phyloP scores from a whole-genome alignment of 352 stramenopile species.

The Pythium diclinum region DNA sequence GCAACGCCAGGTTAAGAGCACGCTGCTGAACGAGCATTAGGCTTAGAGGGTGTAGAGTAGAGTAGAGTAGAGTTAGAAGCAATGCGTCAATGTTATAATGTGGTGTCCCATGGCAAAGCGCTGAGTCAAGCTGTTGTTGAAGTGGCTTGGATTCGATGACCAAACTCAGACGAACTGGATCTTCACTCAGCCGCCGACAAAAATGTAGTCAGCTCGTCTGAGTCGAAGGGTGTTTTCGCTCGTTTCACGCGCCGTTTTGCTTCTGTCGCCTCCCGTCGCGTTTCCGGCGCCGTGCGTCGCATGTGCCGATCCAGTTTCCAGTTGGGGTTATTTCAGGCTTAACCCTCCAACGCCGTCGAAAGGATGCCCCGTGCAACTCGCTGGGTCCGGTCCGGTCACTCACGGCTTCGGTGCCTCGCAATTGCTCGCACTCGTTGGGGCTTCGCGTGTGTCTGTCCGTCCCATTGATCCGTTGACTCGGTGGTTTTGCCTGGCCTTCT shows the following conservation, averaged over 20 bases:
- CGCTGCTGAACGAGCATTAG: neutral
- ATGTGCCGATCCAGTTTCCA: slow-evolving; percentile 1
- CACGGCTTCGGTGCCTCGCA: neutral
- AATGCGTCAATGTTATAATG: neutral
- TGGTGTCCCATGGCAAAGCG: too few relatives aligned
- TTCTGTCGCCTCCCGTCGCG: neutral
- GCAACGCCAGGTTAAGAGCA: slow-evolving; percentile 34
- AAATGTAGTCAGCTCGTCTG: neutral
- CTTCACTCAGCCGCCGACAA: neutral
- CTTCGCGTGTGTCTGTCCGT: neutral
- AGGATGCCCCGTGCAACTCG: neutral
- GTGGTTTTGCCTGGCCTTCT: slow-evolving; percentile 11
- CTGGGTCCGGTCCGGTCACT: neutral
- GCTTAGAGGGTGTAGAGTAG: neutral
- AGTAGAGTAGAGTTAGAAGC: neutral
- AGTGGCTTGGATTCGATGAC: neutral
- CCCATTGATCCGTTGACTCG: slow-evolving; percentile 1
- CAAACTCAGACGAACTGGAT: neutral
- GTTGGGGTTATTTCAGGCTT: slow-evolving; percentile 2
- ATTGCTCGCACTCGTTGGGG: neutral
- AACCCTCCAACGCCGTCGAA: neutral
- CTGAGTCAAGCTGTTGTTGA: neutral
- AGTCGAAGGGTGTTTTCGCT: neutral
- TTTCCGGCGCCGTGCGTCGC: neutral
- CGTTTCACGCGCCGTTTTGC: slow-evolving; percentile 16